Evolutionary conservation across 2,329 filamentous ascomycete genomes (phyloP).

Genomic region (Alternaria incomplexa): DNA sequence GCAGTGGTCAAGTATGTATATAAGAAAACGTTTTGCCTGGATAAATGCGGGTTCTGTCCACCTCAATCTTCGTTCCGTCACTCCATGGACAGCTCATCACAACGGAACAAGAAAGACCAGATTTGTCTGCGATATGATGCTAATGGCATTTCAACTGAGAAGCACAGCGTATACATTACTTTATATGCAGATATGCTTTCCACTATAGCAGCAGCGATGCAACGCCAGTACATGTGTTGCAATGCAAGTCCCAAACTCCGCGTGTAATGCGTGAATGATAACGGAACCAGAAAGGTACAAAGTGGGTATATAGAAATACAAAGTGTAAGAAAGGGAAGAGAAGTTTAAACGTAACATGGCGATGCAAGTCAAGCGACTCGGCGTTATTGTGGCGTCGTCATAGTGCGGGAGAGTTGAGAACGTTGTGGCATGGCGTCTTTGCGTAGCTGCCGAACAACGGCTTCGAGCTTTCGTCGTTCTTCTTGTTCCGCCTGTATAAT

Average conservation of each 20-base stretch:
- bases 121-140: not conserved
- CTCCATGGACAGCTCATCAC: not conserved
- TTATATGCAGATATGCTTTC: not conserved
- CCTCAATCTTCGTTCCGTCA: not conserved
- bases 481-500: slow-evolving; percentile 69
- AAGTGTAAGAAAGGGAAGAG: not conserved
- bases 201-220: not conserved
- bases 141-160: not conserved
- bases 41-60: not conserved
- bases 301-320: not conserved
- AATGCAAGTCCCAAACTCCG: not conserved
- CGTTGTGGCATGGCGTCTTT: slow-evolving; percentile 45
- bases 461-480: slow-evolving; percentile 71
- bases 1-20: not conserved
- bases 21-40: not conserved
- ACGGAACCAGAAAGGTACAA: not conserved
- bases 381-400: slow-evolving; percentile 9
- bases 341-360: not conserved
- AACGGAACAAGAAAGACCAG: not conserved
- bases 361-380: not conserved
- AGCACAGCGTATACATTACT: not conserved
- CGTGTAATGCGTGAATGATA: not conserved
- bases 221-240: not conserved
- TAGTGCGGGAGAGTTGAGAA: slow-evolving; percentile 19
- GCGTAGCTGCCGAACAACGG: slow-evolving; percentile 62